Percentiles rank a stretch among this genome's conserved stretches.
Evolutionary conservation across 306 rosid genomes (phyloP).

Genomic region (Myrica gale): DNA sequence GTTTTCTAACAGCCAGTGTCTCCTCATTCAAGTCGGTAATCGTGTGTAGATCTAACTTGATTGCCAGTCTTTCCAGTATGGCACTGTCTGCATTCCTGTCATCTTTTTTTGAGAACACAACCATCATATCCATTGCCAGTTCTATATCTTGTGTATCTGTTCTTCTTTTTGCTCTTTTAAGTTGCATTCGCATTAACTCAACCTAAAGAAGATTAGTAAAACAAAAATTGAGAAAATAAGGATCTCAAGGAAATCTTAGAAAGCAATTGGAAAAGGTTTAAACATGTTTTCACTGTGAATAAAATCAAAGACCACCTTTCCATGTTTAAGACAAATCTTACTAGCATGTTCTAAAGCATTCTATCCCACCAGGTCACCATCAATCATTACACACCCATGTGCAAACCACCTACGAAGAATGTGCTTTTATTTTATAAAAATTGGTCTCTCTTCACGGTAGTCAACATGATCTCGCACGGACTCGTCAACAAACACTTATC

Average conservation of each 20-base stretch:
- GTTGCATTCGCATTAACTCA: constrained; percentile 77
- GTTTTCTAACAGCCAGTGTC: constrained; percentile 57
- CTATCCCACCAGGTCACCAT: not conserved
- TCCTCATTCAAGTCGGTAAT: constrained; percentile 62
- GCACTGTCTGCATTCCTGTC: constrained; percentile 67
- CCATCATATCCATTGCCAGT: constrained; percentile 93
- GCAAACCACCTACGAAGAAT: not conserved
- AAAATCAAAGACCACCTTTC: not conserved
- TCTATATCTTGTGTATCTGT: constrained; percentile 87
- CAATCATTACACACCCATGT: not conserved
- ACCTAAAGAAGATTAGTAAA: constrained; percentile 45
- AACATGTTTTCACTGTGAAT: not conserved
- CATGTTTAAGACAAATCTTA: not conserved
- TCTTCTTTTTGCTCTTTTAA: constrained; percentile 61
- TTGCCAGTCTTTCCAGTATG: constrained; percentile 71
- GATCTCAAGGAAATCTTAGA: not conserved
- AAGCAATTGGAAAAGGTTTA: not conserved
- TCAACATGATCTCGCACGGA: not conserved
- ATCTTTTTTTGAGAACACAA: constrained; percentile 55
- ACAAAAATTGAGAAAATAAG: not conserved
- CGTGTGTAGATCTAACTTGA: constrained; percentile 64
- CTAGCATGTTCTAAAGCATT: not conserved
- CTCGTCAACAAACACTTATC: not conserved
- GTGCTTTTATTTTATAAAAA: not conserved
- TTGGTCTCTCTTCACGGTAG: constrained; percentile 3